These are phyloP conservation scores for Fusarium guadeloupense DNA, from an alignment of 2,329 filamentous ascomycete genomes.

Conservation along the genomic window DNA sequence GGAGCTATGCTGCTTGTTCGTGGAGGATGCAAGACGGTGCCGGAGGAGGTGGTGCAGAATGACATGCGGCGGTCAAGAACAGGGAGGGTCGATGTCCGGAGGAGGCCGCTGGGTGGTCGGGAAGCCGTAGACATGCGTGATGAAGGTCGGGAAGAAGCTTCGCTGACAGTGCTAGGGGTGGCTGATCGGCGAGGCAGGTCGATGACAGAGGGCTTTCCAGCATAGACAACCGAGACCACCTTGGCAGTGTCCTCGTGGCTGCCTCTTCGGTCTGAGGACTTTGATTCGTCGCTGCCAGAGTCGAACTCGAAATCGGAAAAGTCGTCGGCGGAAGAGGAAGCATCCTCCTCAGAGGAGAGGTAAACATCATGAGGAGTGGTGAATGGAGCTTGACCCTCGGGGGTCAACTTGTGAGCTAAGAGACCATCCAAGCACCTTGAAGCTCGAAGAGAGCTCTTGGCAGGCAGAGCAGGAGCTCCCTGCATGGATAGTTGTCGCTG, in stretches of 20 bases:
- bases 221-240: conserved; percentile 66
- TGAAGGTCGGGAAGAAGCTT: conserved; percentile 41
- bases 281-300: conserved; percentile 52
- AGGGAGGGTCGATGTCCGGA: conserved; percentile 47
- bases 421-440: conserved; percentile 53
- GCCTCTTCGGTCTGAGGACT: conserved; percentile 45
- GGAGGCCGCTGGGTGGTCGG: conserved; percentile 39
- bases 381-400: conserved; percentile 45
- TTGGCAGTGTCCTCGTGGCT: conserved; percentile 66
- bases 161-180: conserved; percentile 51
- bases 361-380: conserved; percentile 66
- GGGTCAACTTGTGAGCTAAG: conserved; percentile 44
- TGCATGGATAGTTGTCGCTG: conserved; percentile 33
- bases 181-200: conserved; percentile 59
- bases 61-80: conserved; percentile 47
- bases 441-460: conserved; percentile 59
- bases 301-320: conserved; percentile 65
- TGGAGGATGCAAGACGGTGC: conserved; percentile 49
- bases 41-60: conserved; percentile 48
- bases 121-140: conserved; percentile 29
- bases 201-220: conserved; percentile 67
- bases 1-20: conserved; percentile 57
- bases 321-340: conserved; percentile 68
- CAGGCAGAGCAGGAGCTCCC: conserved; percentile 57
- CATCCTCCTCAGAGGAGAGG: conserved; percentile 72